Evolutionary conservation across 768 basidiomycete genomes (phyloP).

Genomic region (Kwoniella newhampshirensis): DNA sequence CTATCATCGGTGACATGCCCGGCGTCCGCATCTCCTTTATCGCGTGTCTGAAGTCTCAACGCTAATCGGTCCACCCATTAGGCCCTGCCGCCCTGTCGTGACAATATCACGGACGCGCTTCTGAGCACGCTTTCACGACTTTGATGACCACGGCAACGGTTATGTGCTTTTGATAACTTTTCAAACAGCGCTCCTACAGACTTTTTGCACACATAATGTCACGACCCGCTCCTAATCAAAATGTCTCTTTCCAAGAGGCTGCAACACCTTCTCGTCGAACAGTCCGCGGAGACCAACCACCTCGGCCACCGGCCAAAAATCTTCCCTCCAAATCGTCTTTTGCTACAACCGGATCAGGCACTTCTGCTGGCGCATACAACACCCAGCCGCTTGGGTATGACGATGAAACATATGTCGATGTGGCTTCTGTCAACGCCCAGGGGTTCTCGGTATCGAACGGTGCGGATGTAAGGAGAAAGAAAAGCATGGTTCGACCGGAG

Average conservation of each 20-base stretch:
- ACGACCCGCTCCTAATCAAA: slow-evolving; percentile 32
- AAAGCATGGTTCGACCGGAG: slow-evolving; percentile 87
- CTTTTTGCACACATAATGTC: too few species aligned
- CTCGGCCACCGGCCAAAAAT: slow-evolving; percentile 39
- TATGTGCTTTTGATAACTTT: too few species aligned
- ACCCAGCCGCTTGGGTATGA: slow-evolving; percentile 29
- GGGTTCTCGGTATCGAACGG: slow-evolving; percentile 39
- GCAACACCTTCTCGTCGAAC: slow-evolving; percentile 40
- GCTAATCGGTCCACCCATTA: too few species aligned
- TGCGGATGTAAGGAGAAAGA: slow-evolving; percentile 66
- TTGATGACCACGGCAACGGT: neutral
- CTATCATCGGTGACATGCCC: too few species aligned
- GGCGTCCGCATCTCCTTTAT: too few species aligned
- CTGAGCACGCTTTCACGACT: too few species aligned
- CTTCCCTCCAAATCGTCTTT: slow-evolving; percentile 33
- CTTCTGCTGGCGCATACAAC: slow-evolving; percentile 16
- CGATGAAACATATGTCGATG: slow-evolving; percentile 40
- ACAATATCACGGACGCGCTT: too few species aligned
- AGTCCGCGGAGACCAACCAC: slow-evolving; percentile 31
- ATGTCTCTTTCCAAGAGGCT: slow-evolving; percentile 43
- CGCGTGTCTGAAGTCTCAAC: too few species aligned
- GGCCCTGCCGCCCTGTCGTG: too few species aligned
- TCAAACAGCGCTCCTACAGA: too few species aligned
- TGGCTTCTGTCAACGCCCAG: slow-evolving; percentile 24
- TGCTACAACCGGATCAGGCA: slow-evolving; percentile 19